Evolutionary conservation across 148 eudicot species (phyloP).

Genomic region (Chenopodium album): DNA sequence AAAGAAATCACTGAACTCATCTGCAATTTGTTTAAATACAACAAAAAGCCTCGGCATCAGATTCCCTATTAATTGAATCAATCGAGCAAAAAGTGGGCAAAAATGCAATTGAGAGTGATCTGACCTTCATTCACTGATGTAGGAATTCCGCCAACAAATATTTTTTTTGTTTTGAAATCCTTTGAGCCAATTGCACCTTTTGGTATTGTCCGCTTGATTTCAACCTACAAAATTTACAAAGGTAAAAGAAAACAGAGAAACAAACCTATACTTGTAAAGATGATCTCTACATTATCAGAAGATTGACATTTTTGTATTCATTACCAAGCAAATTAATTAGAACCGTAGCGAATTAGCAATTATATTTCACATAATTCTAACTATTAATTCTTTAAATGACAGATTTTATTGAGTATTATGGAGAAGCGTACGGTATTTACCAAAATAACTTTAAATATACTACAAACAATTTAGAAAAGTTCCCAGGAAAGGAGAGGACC

Average conservation of each 20-base stretch:
- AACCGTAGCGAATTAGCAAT: no score
- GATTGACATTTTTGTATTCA: background rate
- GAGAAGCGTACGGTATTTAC: background rate
- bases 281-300: background rate
- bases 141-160: conserved; percentile 67
- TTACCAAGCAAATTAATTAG: background rate
- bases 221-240: conserved; percentile 39
- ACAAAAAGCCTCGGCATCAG: background rate
- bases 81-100: background rate
- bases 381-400: background rate
- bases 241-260: background rate
- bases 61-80: background rate
- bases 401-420: background rate
- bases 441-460: no score
- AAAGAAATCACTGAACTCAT: conserved; percentile 58
- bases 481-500: background rate
- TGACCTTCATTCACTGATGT: conserved; percentile 54
- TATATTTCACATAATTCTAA: background rate
- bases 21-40: conserved; percentile 27
- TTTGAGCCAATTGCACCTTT: conserved; percentile 50
- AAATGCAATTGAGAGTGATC: background rate
- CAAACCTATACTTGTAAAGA: background rate
- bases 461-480: background rate
- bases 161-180: conserved; percentile 59
- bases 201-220: conserved; percentile 63